Conservation (phyloP, 2,329 filamentous ascomycete genomes). For the Arthrinium phaeospermum region DNA sequence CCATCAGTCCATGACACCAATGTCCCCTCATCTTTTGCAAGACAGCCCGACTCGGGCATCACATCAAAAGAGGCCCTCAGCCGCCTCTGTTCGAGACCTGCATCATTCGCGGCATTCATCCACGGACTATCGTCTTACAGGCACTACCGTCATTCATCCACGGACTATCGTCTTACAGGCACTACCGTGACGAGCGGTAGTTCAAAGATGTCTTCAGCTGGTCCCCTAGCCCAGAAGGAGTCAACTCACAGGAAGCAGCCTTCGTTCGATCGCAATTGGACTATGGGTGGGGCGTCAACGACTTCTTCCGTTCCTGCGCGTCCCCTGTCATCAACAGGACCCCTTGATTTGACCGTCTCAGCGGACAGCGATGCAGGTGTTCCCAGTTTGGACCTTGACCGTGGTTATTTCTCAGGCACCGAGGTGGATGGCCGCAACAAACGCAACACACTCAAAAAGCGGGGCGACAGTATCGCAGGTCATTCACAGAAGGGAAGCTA, state of each 20-base stretch:
- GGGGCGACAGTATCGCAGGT: constrained; percentile 59
- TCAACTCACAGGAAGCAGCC: constrained; percentile 66
- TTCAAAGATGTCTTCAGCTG: constrained; percentile 51
- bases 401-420: constrained; percentile 91
- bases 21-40: constrained; percentile 45
- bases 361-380: constrained; percentile 48
- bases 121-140: constrained; percentile 68
- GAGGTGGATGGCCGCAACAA: constrained; percentile 75
- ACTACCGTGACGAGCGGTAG: constrained; percentile 36
- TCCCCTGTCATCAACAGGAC: constrained; percentile 59
- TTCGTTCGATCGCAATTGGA: constrained; percentile 75
- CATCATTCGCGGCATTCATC: constrained; percentile 88
- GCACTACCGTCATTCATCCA: constrained; percentile 75
- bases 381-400: constrained; percentile 70
- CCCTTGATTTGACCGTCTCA: constrained; percentile 51
- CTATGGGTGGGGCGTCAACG: constrained; percentile 57
- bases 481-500: constrained; percentile 79
- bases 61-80: constrained; percentile 71
- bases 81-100: constrained; percentile 80
- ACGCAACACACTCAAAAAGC: constrained; percentile 82
- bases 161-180: constrained; percentile 66
- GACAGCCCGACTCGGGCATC: constrained; percentile 54
- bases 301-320: constrained; percentile 46
- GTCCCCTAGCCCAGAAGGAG: constrained; percentile 48
- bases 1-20: constrained; percentile 47